Percentiles rank a stretch among this genome's conserved stretches.
These are phyloP conservation scores for Geotrichum ghanense DNA, from an alignment of 805 yeast species.

Conservation along the genomic window DNA sequence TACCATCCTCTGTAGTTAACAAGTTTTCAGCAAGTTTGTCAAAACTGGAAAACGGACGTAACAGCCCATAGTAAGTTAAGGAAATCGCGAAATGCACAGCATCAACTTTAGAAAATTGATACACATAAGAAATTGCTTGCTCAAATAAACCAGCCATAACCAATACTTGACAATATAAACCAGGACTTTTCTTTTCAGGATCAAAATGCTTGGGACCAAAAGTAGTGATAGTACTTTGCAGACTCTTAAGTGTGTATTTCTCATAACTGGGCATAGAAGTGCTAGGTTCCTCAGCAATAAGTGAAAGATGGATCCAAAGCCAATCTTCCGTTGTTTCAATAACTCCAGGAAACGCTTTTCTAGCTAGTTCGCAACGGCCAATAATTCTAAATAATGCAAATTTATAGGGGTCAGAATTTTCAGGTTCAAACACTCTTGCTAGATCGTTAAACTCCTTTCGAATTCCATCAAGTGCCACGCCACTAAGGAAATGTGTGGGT, in stretches of 20 bases:
- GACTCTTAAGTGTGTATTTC: constrained; percentile 57
- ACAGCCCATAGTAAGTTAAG: constrained; percentile 58
- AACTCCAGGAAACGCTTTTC: constrained; percentile 55
- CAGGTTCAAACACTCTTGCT: constrained; percentile 51
- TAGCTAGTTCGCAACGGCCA: constrained; percentile 78
- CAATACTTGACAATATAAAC: constrained; percentile 63
- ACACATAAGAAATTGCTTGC: constrained; percentile 57
- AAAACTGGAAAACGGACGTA: constrained; percentile 35
- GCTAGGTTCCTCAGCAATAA: constrained; percentile 49
- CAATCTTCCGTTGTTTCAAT: constrained; percentile 83
- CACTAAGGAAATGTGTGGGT: constrained; percentile 43
- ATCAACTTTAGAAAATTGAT: constrained; percentile 60
- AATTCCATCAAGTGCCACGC: constrained; percentile 56
- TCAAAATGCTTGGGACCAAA: constrained; percentile 67
- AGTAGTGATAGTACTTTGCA: constrained; percentile 59
- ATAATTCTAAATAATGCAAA: constrained; percentile 82
- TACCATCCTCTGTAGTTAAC: constrained; percentile 23
- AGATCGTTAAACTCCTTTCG: constrained; percentile 76
- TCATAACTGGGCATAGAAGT: constrained; percentile 45
- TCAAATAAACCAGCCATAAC: constrained; percentile 73
- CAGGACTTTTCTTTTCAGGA: constrained; percentile 45
- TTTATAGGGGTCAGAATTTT: constrained; percentile 71
- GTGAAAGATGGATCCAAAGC: constrained; percentile 85
- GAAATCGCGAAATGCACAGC: constrained; percentile 85
- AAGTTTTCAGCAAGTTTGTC: constrained; percentile 26